phyloP scores from a whole-genome alignment of 108 stramenopile species.

The Thalassiosira profunda region DNA sequence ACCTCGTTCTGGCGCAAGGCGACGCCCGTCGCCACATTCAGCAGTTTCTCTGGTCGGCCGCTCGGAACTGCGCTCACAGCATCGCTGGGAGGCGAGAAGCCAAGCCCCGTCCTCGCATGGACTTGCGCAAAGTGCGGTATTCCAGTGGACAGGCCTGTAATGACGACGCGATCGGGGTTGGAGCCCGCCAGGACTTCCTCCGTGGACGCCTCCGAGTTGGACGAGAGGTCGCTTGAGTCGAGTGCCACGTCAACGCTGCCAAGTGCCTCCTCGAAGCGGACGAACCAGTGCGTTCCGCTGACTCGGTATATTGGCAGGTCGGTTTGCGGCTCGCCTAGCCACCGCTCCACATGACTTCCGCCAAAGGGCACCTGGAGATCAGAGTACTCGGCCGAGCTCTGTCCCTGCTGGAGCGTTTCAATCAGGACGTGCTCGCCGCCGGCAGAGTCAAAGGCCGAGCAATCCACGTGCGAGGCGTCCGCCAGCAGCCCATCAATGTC shows the following conservation, averaged over 20 bases:
- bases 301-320: constrained; percentile 59
- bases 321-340: constrained; percentile 32
- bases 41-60: constrained; percentile 43
- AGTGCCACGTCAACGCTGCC: constrained; percentile 46
- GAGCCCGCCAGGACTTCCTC: constrained; percentile 25
- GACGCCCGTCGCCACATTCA: constrained; percentile 32
- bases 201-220: constrained; percentile 14
- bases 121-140: constrained; percentile 61
- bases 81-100: constrained; percentile 51
- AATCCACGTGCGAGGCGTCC: constrained; percentile 39
- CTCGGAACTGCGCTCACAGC: constrained; percentile 49
- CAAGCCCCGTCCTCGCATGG: constrained; percentile 42
- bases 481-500: constrained; percentile 31
- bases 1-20: constrained; percentile 75
- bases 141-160: constrained; percentile 51
- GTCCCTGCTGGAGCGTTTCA: constrained; percentile 17
- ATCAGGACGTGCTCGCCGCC: constrained; percentile 28
- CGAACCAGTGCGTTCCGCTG: constrained; percentile 57
- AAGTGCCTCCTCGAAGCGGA: constrained; percentile 57
- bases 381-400: constrained; percentile 17
- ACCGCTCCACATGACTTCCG: constrained; percentile 4
- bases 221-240: constrained; percentile 8
- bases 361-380: constrained; percentile 34
- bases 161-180: constrained; percentile 46
- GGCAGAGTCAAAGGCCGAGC: constrained; percentile 25